Base-by-base conservation (phyloP, 768 basidiomycete species). In the Mycena maculata region DNA sequence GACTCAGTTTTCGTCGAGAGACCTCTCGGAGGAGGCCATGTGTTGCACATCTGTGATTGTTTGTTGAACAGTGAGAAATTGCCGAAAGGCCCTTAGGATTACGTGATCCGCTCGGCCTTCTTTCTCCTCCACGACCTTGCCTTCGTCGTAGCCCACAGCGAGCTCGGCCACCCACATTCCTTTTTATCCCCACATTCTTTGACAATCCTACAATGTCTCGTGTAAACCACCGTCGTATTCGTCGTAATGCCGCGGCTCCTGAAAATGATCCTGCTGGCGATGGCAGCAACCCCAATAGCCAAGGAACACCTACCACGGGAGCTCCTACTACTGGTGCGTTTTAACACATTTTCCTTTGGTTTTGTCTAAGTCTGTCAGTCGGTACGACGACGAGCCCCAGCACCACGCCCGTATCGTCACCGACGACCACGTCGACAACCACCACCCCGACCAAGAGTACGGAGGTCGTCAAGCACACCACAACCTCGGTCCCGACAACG, bases 121-220 rank as follows among this genome's bases (percentile, higher is more conserved):
- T 57, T 38, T 28, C 50, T 30, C 18, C 23, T 30, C 31, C 33
- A 61, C 60, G 60, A 48, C 10, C 25, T 42, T 39, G 27, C 57
- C 39, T 54, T 42, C 65, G 69, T 70, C 69, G 69, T 63, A 57
- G 65, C 69, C 54, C 52, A 16, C 69, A 63, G 58, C 65, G 65
- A 71, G 65, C 65, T 70, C 68, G 68, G 54, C 61, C 56, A 53
- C 45, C 62, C 61, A 63, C 65, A 67, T 58, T 67, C 69, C 41
- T 71, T 70, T 67, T 30, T n/a, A 31, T 16, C 55, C 57, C 58
- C 57, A 70, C 69, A 63, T 47, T 70, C 69, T 13, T 70, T 71
- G 52, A 39, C 47, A 55, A 49, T 28, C 25, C 22, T 39, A 41
- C 53, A 44, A 65, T 69, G 65, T 31, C 50, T 52, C 56, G n/a